Percentiles rank a stretch among this genome's conserved stretches.
These are phyloP conservation scores for Daldinia loculata DNA, from an alignment of 495 filamentous ascomycete genomes.

Conservation along the genomic window DNA sequence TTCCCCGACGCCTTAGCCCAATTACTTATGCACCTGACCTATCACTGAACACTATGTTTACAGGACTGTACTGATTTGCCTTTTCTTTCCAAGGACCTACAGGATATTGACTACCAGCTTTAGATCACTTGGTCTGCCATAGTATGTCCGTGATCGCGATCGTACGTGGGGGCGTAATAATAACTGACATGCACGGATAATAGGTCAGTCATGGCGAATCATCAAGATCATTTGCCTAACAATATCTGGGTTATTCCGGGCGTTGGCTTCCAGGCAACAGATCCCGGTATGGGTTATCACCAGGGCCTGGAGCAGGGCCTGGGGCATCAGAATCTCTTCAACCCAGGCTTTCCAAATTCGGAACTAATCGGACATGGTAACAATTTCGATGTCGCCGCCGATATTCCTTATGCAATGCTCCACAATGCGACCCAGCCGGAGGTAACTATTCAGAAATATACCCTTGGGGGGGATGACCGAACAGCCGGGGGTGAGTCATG, in stretches of 20 bases:
- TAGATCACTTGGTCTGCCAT: not conserved
- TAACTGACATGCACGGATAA: not conserved
- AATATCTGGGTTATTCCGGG: not conserved
- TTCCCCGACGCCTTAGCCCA: not conserved
- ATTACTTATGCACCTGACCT: not conserved
- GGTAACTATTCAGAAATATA: not conserved
- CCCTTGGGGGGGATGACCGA: slow-evolving; percentile 1
- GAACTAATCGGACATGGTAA: not conserved
- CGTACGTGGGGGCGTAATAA: not conserved
- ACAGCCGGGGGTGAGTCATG: slow-evolving; percentile 26
- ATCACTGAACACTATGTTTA: not conserved
- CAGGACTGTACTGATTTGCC: not conserved
- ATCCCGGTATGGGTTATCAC: not conserved
- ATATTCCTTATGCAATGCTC: not conserved
- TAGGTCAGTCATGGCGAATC: not conserved
- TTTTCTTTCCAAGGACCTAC: not conserved
- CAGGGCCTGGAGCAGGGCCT: not conserved
- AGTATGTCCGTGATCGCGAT: not conserved
- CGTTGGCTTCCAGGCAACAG: not conserved
- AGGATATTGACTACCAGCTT: not conserved
- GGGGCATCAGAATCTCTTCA: not conserved
- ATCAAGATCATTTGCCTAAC: not conserved
- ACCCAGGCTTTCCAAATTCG: not conserved
- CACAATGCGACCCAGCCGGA: not conserved
- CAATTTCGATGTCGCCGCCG: not conserved